A percentile compares a stretch with the other conserved stretches of the same genome.
Conservation (phyloP, 2,329 filamentous ascomycete species). For the Macroventuria anomochaeta region DNA sequence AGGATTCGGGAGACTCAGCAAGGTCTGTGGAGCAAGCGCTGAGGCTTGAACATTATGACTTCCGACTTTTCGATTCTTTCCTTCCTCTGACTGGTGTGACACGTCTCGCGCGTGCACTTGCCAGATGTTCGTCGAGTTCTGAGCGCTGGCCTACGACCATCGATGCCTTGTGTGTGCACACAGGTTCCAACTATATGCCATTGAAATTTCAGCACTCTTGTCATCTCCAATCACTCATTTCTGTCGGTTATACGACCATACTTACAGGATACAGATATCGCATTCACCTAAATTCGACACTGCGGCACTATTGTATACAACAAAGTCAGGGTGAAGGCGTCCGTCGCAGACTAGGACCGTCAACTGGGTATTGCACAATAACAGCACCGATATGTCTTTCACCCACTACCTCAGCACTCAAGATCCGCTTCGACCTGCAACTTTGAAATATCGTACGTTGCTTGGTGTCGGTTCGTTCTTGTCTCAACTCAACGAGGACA, state of each 20-base stretch:
- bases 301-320: neutral
- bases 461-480: too few species aligned
- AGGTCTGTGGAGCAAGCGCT: constrained; percentile 60
- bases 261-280: neutral
- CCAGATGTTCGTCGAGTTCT: constrained; percentile 3
- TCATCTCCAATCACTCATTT: neutral
- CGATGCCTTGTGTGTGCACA: constrained; percentile 1
- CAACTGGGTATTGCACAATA: neutral
- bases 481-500: neutral
- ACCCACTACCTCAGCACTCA: neutral
- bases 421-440: neutral
- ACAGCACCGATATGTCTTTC: neutral
- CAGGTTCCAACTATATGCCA: constrained; percentile 13
- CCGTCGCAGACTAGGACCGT: neutral
- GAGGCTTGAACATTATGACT: neutral
- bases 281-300: neutral
- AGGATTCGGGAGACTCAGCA: constrained; percentile 65
- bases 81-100: neutral
- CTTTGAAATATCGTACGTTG: neutral
- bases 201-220: constrained; percentile 4
- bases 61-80: neutral
- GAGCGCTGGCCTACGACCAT: constrained; percentile 9
- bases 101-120: neutral
- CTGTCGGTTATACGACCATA: neutral
- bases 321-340: constrained; percentile 2